Evolutionary conservation across 768 basidiomycete genomes (phyloP).

Genomic region (Termitomyces sp.): DNA sequence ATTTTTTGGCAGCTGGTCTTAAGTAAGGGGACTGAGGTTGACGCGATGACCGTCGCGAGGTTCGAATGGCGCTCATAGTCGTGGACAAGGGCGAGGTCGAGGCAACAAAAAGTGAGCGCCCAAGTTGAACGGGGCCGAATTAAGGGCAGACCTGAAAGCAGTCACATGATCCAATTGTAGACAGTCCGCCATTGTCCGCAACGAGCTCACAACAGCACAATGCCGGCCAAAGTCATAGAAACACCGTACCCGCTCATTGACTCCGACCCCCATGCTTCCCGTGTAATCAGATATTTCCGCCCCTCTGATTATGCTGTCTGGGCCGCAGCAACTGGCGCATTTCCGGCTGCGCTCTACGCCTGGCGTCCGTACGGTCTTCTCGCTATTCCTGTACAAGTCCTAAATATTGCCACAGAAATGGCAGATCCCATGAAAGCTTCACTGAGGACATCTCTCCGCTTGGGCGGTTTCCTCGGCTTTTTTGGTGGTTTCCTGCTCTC

Average conservation of each 20-base stretch:
- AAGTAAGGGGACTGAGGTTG: conserved; percentile 56
- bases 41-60: conserved; percentile 35
- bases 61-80: conserved; percentile 59
- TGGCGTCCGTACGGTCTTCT: conserved; percentile 60
- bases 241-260: conserved; percentile 92
- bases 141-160: conserved; percentile 32
- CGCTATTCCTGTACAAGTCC: conserved; percentile 6
- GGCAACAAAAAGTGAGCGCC: conserved; percentile 12
- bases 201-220: conserved; percentile 27
- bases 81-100: conserved; percentile 7
- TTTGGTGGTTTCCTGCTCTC: conserved; percentile 89
- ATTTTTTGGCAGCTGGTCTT: conserved; percentile 44
- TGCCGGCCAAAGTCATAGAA: conserved; percentile 49
- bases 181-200: conserved; percentile 29
- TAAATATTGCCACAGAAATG: conserved; percentile 36
- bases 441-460: conserved; percentile 37
- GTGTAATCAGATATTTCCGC: conserved; percentile 89
- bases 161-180: conserved; percentile 29
- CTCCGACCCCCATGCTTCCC: conserved; percentile 82
- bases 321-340: conserved; percentile 77
- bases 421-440: conserved; percentile 43
- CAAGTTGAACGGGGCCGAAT: conserved; percentile 22
- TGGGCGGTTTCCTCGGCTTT: conserved; percentile 81
- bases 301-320: conserved; percentile 84
- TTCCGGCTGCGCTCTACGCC: conserved; percentile 76